Base-by-base conservation (phyloP, 805 yeast genomes). In the Wickerhamomyces hampshirensis region DNA sequence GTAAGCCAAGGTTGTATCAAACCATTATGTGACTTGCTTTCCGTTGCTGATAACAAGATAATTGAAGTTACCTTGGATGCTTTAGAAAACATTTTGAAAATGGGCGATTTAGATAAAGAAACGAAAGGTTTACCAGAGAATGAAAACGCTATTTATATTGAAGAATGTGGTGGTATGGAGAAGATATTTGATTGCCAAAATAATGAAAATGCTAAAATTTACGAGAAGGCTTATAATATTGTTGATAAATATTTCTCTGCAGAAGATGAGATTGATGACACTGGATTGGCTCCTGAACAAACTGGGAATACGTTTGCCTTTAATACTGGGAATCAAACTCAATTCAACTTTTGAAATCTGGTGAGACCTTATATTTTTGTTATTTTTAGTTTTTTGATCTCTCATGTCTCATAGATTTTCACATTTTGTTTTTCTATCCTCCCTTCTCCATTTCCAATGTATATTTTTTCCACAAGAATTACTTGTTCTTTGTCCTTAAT, bases 141-240 rank as follows among this genome's bases (percentile, higher is more conserved):
- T 65, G 86, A 84, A 60, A 83, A 89, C 58, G 96, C 98, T 18
- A 73, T 88, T 44, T 87, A 66, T 66, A 84, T 93, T 57, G 98
- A 93, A 68, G 97, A 91, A 62, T 97, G 97, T 30, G 98, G 97
- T 53, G 98, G 98, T 45, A 83, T 88, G 79, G 98, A 93, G 62
- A 89, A 86, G 69, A 91, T 93, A 53, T 83, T 84, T 63, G 87
- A 85, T 43, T 84, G 95, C 60, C 98, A 93, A 71, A 77, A 74
- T 59, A 88, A 86, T 65, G 85, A 80, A 56, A 93, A 91, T 64
- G 94, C 91, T 59, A 85, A 82, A 58, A 85, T 93, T 56, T 93
- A 93, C 65, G 77, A 84, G 59, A 89, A 88, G 68, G 94, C 98
- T 23, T 93, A 75, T 68, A 69, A 69, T 48, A 86, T 93, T 56